These are phyloP conservation scores for Fusarium sacchari DNA, from an alignment of 2,329 filamentous ascomycete genomes.

Conservation along the genomic window DNA sequence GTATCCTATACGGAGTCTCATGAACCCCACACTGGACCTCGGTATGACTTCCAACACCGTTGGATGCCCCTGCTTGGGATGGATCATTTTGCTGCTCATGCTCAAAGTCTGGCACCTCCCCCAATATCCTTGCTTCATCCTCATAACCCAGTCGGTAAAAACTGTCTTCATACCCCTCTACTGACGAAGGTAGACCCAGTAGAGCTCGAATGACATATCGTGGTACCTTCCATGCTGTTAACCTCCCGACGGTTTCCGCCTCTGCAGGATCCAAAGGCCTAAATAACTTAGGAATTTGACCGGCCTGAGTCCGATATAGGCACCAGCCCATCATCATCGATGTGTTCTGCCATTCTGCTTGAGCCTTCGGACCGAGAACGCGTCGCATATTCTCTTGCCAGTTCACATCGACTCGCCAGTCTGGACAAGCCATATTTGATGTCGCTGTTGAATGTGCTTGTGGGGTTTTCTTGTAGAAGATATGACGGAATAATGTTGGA, in stretches of 20 bases:
- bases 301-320: no score
- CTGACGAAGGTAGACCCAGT: no score
- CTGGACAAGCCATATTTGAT: background rate
- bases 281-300: no score
- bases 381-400: background rate
- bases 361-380: background rate
- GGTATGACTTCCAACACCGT: background rate
- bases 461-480: background rate
- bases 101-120: background rate
- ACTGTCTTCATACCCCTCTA: no score
- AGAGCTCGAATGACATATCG: accelerated
- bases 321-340: background rate
- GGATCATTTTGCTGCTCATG: background rate
- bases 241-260: no score
- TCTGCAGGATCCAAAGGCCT: no score
- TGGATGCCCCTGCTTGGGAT: background rate
- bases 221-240: no score
- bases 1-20: background rate
- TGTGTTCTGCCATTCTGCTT: background rate
- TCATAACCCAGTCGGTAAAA: no score
- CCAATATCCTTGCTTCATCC: background rate
- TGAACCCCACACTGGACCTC: background rate
- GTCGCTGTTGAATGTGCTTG: background rate
- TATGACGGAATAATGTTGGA: background rate
- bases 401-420: background rate